Base-by-base conservation (phyloP, 73 alveolate genomes). In the Paramecium primaurelia region DNA sequence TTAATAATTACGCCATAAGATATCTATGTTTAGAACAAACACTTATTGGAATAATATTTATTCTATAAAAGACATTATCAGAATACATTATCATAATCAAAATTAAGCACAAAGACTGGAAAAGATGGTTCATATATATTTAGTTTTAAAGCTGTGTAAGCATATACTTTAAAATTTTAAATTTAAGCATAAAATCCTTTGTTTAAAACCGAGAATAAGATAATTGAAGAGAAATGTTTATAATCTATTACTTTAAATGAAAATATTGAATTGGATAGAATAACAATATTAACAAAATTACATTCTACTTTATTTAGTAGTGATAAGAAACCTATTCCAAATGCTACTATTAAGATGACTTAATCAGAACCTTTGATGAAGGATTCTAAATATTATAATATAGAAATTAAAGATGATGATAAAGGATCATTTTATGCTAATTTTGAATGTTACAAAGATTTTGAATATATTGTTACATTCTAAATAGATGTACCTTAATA, bases 351-450 rank as follows among this genome's bases (percentile, higher is more conserved):
- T 11, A 26, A 30, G 16, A 45, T 80, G 51, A 47, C 34, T 40
- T 26, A 45, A 42, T 44, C 91, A 44, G 73, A 80, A 14, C 91
- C 91, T 2, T 26, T 49, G 18, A 49, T 80, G 44, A 44, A 44
- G 45, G 77, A 80, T 80, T 80, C 91, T 10, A 40, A 40, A 80
- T 80, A n/a, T 22, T 80, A 80, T 44, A 47, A 80, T 80, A 9
- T 44, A 80, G 49, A 11, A 25, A 36, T 14, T 14, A 20, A 80
- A 7, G 91, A 44, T 44, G 71, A 80, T 40, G 77, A 80, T 6
- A 80, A 22, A 22, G 91, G 91, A 11, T 44, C 36, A 11, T 80
- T 80, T 80, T 12, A 2, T 47, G 7, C n/a, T 2, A 28, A 80
- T 40, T 47, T 80, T 22, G 44, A 80, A 20, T 80, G 91, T 25